Conservation (phyloP, 2,329 filamentous ascomycete species). For the Arthrocladium fulminans region DNA sequence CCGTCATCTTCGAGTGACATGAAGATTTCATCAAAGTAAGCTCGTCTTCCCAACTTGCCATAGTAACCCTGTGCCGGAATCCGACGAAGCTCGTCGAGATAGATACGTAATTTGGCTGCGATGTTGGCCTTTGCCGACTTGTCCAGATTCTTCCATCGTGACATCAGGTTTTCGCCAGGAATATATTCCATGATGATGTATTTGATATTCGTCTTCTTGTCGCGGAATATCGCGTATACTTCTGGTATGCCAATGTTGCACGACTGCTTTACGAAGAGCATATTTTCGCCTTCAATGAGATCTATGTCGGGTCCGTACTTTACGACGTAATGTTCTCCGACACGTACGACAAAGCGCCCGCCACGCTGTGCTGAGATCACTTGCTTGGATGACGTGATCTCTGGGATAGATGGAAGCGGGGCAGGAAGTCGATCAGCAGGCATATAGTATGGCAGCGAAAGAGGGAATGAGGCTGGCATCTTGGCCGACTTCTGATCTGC, state of each 20-base stretch:
- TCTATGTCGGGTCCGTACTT: conserved; percentile 9
- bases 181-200: conserved; percentile 9
- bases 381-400: conserved; percentile 19
- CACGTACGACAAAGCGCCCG: conserved; percentile 5
- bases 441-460: conserved; percentile 6
- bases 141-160: conserved; percentile 4
- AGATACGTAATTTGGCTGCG: conserved; percentile 3
- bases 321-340: conserved; percentile 5
- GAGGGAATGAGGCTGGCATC: conserved; percentile 6
- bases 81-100: conserved; percentile 3
- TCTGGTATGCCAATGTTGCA: conserved; percentile 2
- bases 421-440: conserved; percentile 2
- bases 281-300: conserved; percentile 8
- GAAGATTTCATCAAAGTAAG: conserved; percentile 5
- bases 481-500: background rate
- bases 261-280: conserved; percentile 7
- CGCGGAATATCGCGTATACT: conserved; percentile 8
- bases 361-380: conserved; percentile 10
- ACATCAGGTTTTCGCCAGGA: conserved; percentile 6
- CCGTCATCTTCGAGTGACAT: background rate
- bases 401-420: conserved; percentile 19
- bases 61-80: conserved; percentile 8
- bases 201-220: conserved; percentile 1
- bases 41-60: conserved; percentile 7
- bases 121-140: conserved; percentile 4